phyloP scores from a whole-genome alignment of 108 stramenopile species.

The Stephanodiscus minutulus region DNA sequence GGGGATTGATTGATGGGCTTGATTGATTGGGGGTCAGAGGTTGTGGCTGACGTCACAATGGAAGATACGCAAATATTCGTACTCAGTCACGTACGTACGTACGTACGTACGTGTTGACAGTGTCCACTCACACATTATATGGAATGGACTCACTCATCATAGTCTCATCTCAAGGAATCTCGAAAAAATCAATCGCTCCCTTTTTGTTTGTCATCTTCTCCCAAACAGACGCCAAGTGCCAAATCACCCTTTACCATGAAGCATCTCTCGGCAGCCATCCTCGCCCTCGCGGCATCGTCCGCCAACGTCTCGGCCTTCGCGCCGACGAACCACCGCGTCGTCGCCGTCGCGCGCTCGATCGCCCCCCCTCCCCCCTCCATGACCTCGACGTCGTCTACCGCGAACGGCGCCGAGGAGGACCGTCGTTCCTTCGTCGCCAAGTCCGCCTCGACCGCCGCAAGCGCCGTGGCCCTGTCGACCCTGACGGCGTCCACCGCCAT shows the following conservation, averaged over 20 bases:
- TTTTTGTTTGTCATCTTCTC: no score
- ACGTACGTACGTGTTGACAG: conserved; percentile 17
- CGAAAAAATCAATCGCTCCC: no score
- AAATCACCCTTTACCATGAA: conserved; percentile 20
- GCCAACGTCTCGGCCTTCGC: conserved; percentile 16
- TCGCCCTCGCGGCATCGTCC: conserved; percentile 21
- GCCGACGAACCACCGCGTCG: background rate
- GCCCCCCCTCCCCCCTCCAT: conserved; percentile 17
- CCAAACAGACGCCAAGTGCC: background rate
- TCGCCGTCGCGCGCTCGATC: background rate
- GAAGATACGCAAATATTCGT: background rate
- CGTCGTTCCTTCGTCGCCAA: conserved; percentile 76
- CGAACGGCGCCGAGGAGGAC: conserved; percentile 39
- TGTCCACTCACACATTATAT: background rate
- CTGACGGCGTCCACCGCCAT: conserved; percentile 3
- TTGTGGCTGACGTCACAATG: background rate
- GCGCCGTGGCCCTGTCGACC: conserved; percentile 42
- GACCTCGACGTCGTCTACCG: conserved; percentile 11
- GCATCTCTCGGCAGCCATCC: conserved; percentile 27
- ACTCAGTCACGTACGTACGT: conserved; percentile 2
- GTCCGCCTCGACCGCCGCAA: conserved; percentile 53
- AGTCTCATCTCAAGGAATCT: background rate
- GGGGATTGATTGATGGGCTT: background rate
- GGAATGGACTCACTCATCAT: background rate
- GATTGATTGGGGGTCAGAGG: no score